A percentile compares a stretch with the other conserved stretches of the same genome.
Conservation (phyloP, 805 yeast species). For the Dipodascus albidus region DNA sequence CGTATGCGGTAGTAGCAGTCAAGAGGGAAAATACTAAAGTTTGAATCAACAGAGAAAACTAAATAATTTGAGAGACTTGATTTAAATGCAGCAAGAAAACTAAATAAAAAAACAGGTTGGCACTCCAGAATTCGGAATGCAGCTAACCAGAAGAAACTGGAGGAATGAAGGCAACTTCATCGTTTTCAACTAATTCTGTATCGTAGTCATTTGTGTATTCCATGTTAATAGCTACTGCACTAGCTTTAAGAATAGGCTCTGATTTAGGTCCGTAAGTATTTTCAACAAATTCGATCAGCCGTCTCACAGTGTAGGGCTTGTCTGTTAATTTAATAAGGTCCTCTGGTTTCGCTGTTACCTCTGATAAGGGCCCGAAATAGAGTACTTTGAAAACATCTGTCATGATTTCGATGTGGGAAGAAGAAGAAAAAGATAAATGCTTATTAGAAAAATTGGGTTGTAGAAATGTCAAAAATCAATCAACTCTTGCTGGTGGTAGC, state of each 20-base stretch:
- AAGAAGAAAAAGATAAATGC: not conserved
- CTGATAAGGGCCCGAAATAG: conserved; percentile 20
- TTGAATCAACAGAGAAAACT: too few species aligned
- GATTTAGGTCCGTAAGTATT: not conserved
- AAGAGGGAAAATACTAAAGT: too few species aligned
- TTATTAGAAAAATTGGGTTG: conserved; percentile 5
- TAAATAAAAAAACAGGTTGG: too few species aligned
- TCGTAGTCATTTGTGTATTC: conserved; percentile 14
- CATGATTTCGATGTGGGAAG: not conserved
- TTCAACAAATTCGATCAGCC: not conserved
- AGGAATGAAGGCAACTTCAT: conserved; percentile 21
- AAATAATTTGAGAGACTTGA: too few species aligned
- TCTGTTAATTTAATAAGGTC: not conserved
- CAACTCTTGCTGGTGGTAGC: not conserved
- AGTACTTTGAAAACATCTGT: conserved; percentile 9
- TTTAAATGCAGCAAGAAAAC: not conserved
- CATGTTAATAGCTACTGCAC: conserved; percentile 17
- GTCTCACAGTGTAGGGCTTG: not conserved
- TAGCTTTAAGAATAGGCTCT: conserved; percentile 10
- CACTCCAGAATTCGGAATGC: too few species aligned
- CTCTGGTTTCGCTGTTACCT: conserved; percentile 8
- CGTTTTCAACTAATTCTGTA: conserved; percentile 5
- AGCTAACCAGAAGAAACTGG: conserved; percentile 22
- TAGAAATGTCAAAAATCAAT: conserved; percentile 3
- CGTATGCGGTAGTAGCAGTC: too few species aligned